These are phyloP conservation scores for Cryphonectria radicalis DNA, from an alignment of 2,329 filamentous ascomycete genomes.

Conservation along the genomic window DNA sequence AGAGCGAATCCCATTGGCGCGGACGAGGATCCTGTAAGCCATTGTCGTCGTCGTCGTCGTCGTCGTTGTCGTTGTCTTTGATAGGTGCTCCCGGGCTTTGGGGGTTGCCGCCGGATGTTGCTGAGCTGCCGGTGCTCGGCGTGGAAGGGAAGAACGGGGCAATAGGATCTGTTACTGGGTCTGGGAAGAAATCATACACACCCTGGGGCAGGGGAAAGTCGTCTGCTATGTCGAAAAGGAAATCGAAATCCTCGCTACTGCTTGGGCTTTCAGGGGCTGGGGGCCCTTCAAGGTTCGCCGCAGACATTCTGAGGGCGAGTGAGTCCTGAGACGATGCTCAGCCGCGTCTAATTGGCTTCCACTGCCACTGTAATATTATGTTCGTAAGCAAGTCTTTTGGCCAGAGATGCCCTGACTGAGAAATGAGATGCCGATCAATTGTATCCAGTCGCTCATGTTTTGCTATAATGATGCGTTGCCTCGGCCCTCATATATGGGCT, in stretches of 20 bases:
- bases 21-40: not conserved
- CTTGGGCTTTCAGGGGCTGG: not conserved
- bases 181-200: not conserved
- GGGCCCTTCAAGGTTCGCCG: no score
- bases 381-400: not conserved
- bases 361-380: not conserved
- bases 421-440: not conserved
- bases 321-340: not conserved
- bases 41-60: not conserved
- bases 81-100: not conserved
- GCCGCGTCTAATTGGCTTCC: not conserved
- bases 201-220: not conserved
- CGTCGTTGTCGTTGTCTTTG: not conserved
- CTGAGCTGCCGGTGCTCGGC: not conserved
- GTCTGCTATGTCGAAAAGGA: not conserved
- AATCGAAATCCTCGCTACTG: not conserved
- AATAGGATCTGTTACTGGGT: not conserved
- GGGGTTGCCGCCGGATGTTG: not conserved
- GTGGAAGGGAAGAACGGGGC: not conserved
- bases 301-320: not conserved
- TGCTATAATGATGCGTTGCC: not conserved
- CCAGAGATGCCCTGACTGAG: not conserved
- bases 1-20: slow-evolving; percentile 13
- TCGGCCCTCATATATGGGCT: not conserved
- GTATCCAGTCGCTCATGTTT: not conserved